Conservation (phyloP, 1,284 basidiomycete species). For the Fomes fomentarius region DNA sequence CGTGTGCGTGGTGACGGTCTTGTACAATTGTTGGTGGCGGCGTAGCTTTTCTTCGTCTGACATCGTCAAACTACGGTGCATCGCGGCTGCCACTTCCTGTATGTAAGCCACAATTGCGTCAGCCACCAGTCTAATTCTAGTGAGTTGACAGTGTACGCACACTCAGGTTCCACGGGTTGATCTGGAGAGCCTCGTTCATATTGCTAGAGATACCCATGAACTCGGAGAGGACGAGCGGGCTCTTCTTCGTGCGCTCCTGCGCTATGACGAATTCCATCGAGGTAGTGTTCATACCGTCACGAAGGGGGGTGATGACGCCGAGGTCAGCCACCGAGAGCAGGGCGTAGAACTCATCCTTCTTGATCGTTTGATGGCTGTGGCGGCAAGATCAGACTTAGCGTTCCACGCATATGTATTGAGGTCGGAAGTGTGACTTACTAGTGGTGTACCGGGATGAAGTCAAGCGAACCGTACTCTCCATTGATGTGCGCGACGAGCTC, state of each 20-base stretch:
- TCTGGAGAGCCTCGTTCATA: conserved; percentile 82
- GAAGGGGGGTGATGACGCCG: conserved; percentile 93
- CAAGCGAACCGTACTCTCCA: conserved; percentile 91
- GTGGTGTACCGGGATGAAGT: conserved; percentile 99
- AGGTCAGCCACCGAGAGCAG: conserved; percentile 95
- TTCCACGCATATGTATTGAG: too few species aligned
- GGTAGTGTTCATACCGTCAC: conserved; percentile 99
- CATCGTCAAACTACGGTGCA: conserved; percentile 90
- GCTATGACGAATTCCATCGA: conserved; percentile 98
- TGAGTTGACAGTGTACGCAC: conserved; percentile 43
- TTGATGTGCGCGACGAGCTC: conserved; percentile 98
- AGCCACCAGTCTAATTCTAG: conserved; percentile 6
- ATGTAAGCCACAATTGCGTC: conserved; percentile 1
- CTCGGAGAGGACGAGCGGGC: conserved; percentile 91
- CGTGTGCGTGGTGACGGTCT: conserved; percentile 92
- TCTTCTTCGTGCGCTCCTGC: conserved; percentile 82
- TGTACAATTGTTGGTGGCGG: conserved; percentile 81
- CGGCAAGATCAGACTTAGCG: too few species aligned
- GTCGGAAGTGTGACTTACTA: conserved; percentile 73
- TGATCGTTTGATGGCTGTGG: conserved; percentile 96
- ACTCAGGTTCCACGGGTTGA: conserved; percentile 90
- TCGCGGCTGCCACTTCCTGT: conserved; percentile 92
- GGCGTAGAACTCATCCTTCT: conserved; percentile 98
- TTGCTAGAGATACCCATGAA: conserved; percentile 96
- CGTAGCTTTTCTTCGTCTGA: conserved; percentile 72